Conservation (phyloP, 192 early-diverging fungal genomes). For the Gonapodya sp. region DNA sequence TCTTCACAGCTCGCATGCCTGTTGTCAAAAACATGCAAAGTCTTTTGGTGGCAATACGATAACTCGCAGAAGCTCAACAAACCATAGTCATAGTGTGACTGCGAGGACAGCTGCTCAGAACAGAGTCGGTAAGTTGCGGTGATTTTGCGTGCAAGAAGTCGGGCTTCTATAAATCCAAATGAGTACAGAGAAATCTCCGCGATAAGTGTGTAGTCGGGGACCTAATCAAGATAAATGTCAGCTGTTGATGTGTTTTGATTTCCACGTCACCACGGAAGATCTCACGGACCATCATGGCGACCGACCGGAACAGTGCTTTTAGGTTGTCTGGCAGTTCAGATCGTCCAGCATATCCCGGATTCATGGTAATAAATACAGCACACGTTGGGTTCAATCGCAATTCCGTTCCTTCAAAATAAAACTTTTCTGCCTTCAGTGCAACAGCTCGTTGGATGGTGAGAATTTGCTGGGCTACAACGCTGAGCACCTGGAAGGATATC, state of each 20-base stretch:
- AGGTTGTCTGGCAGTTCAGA: constrained; percentile 40
- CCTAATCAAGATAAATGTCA: constrained; percentile 19
- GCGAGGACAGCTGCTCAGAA: constrained; percentile 51
- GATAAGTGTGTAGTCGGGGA: constrained; percentile 53
- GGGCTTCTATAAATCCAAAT: constrained; percentile 46
- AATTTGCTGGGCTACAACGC: constrained; percentile 55
- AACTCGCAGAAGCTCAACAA: neutral
- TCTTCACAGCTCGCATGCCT: constrained; percentile 55
- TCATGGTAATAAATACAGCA: constrained; percentile 61
- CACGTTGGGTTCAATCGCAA: constrained; percentile 41
- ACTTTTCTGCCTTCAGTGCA: constrained; percentile 38
- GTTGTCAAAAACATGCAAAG: constrained; percentile 22
- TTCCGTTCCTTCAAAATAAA: constrained; percentile 51
- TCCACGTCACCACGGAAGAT: neutral
- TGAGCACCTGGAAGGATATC: constrained; percentile 51
- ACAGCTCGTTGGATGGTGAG: constrained; percentile 54
- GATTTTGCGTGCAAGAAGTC: constrained; percentile 44
- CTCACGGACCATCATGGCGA: constrained; percentile 38
- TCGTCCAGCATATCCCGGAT: constrained; percentile 53
- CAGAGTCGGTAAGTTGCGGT: constrained; percentile 47
- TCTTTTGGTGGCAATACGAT: neutral
- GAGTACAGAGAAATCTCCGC: constrained; percentile 55
- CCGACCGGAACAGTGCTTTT: constrained; percentile 28
- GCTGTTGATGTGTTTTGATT: constrained; percentile 12
- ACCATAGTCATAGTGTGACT: constrained; percentile 38